Evolutionary conservation across 2,329 filamentous ascomycete genomes (phyloP).

Genomic region (Fusarium dimerum): DNA sequence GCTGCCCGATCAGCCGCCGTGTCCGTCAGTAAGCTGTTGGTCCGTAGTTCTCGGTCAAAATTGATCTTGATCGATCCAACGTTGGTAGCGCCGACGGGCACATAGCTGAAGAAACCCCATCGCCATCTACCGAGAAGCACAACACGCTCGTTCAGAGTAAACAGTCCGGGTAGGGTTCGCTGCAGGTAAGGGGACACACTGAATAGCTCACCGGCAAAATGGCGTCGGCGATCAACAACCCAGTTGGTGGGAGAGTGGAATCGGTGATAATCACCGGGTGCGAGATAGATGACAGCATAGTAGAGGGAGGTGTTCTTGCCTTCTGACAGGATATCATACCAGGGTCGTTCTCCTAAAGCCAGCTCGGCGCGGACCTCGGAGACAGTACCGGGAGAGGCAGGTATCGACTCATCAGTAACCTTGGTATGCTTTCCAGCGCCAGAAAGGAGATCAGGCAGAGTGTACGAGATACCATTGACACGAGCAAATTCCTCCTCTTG

Average conservation of each 20-base stretch:
- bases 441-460: constrained; percentile 82
- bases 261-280: constrained; percentile 96
- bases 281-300: constrained; percentile 94
- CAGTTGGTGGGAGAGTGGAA: constrained; percentile 95
- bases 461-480: constrained; percentile 95
- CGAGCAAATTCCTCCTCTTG: constrained; percentile 90
- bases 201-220: constrained; percentile 96
- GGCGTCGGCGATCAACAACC: constrained; percentile 92
- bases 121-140: constrained; percentile 93
- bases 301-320: constrained; percentile 74
- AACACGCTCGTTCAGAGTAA: constrained; percentile 95
- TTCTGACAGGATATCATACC: constrained; percentile 67
- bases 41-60: constrained; percentile 91
- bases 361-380: constrained; percentile 83
- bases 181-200: constrained; percentile 95
- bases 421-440: constrained; percentile 57
- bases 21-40: constrained; percentile 89
- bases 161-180: constrained; percentile 86
- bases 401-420: constrained; percentile 73
- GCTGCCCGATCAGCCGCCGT: constrained; percentile 87
- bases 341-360: constrained; percentile 68
- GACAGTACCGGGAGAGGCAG: constrained; percentile 65
- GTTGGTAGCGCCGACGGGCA: constrained; percentile 94
- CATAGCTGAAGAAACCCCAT: constrained; percentile 96
- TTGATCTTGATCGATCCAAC: constrained; percentile 97